These are phyloP conservation scores for Tylopilus plumbeoviolaceoides DNA, from an alignment of 768 basidiomycete genomes.

Conservation along the genomic window DNA sequence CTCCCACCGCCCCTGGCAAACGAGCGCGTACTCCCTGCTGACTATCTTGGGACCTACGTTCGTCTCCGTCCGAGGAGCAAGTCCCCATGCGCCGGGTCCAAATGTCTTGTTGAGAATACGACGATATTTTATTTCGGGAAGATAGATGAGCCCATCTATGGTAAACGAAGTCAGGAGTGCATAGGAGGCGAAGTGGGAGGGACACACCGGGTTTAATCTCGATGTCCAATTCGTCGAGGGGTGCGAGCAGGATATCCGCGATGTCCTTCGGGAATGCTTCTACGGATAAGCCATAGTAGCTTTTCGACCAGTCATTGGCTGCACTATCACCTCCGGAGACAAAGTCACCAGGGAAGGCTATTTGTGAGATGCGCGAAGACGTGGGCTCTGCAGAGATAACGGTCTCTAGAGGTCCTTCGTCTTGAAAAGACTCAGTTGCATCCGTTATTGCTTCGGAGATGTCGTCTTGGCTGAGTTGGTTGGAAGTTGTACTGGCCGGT, in stretches of 20 bases:
- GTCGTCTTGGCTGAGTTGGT: slow-evolving; percentile 19
- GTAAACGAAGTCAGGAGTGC: neutral
- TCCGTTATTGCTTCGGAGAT: slow-evolving; percentile 19
- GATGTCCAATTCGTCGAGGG: slow-evolving; percentile 72
- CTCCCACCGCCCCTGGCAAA: slow-evolving; percentile 83
- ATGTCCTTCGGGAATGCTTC: slow-evolving; percentile 76
- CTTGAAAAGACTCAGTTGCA: slow-evolving; percentile 14
- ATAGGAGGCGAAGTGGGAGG: neutral
- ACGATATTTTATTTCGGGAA: slow-evolving; percentile 96
- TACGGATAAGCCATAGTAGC: slow-evolving; percentile 75
- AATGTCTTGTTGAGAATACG: slow-evolving; percentile 90
- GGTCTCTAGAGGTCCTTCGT: slow-evolving; percentile 15
- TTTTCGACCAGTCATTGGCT: slow-evolving; percentile 80
- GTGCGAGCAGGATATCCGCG: slow-evolving; percentile 67
- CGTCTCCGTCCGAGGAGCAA: slow-evolving; percentile 90
- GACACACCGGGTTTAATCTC: slow-evolving; percentile 89
- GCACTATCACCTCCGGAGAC: slow-evolving; percentile 15
- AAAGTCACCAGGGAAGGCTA: slow-evolving; percentile 29
- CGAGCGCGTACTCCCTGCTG: slow-evolving; percentile 90
- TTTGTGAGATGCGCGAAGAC: slow-evolving; percentile 12
- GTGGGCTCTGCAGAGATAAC: slow-evolving; percentile 9
- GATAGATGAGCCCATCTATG: slow-evolving; percentile 86
- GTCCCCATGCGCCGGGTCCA: slow-evolving; percentile 95
- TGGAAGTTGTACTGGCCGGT: slow-evolving; percentile 29
- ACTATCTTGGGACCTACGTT: slow-evolving; percentile 86